Percentiles rank a stretch among this genome's conserved stretches.
Conservation (phyloP, 805 yeast species). For the Diddensiella santjacobensis region DNA sequence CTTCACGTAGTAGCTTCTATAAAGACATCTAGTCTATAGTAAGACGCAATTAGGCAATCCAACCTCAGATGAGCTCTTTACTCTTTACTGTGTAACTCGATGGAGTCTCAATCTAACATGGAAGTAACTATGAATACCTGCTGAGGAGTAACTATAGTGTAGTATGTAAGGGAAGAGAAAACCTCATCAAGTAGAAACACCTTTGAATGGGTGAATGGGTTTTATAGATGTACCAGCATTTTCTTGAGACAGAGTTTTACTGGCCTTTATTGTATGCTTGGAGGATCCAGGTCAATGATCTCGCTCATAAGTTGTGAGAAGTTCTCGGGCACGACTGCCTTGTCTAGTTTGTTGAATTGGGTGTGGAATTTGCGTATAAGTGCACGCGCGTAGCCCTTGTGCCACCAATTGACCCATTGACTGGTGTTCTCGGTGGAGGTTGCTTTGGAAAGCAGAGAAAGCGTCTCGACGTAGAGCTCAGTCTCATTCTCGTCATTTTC, state of each 20-base stretch:
- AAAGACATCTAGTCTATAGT: too few species aligned
- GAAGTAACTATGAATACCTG: too few species aligned
- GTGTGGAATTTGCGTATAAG: conserved; percentile 1
- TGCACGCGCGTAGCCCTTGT: conserved; percentile 3
- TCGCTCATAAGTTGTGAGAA: not conserved
- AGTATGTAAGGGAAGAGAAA: too few species aligned
- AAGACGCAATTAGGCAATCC: too few species aligned
- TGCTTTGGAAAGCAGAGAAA: conserved; percentile 1
- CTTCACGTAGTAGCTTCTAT: too few species aligned
- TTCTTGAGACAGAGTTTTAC: not conserved
- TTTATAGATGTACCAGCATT: not conserved
- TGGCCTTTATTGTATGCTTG: not conserved
- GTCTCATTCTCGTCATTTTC: not conserved
- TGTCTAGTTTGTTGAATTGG: not conserved
- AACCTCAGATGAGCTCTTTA: too few species aligned
- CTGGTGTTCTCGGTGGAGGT: not conserved
- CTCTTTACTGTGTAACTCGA: too few species aligned
- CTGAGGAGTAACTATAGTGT: too few species aligned
- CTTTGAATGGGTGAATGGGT: too few species aligned
- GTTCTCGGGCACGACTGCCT: not conserved
- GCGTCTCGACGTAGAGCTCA: conserved; percentile 2
- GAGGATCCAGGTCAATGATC: not conserved
- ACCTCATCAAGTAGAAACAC: too few species aligned
- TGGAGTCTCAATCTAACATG: too few species aligned
- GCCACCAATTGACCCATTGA: conserved; percentile 18